Evolutionary conservation across 2,329 filamentous ascomycete species (phyloP).

Genomic region (Colletotrichum tofieldiae): DNA sequence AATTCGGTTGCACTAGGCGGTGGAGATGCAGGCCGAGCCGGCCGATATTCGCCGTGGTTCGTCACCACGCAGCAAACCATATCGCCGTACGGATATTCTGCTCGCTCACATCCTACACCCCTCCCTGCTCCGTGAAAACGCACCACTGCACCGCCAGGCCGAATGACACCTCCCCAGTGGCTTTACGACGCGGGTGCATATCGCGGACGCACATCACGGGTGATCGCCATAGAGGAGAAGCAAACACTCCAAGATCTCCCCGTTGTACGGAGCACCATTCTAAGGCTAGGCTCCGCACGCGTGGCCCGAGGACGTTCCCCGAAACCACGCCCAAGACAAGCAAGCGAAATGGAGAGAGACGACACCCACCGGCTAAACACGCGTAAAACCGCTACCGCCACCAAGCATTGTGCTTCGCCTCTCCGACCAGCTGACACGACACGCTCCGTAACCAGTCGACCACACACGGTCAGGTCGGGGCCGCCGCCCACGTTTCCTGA

Average conservation of each 20-base stretch:
- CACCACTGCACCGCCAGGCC: neutral
- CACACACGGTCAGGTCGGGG: neutral
- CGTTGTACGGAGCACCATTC: neutral
- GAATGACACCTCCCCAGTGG: neutral
- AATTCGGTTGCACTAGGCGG: neutral
- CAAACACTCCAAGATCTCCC: neutral
- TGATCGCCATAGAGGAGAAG: neutral
- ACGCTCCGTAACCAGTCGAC: slow-evolving; percentile 7
- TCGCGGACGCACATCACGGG: slow-evolving; percentile 10
- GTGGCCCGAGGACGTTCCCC: neutral
- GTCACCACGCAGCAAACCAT: slow-evolving; percentile 5
- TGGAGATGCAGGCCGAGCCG: neutral
- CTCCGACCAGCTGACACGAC: neutral
- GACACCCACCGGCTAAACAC: slow-evolving; percentile 24
- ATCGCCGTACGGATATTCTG: neutral
- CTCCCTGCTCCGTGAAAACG: neutral
- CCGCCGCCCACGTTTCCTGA: slow-evolving; percentile 25
- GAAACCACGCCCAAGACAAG: neutral
- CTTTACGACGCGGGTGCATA: neutral
- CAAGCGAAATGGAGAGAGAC: neutral
- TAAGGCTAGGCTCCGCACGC: neutral
- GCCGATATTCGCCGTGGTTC: neutral
- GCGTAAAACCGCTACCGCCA: slow-evolving; percentile 26
- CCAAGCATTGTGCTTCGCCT: slow-evolving; percentile 21
- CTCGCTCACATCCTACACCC: neutral